Evolutionary conservation across 257 asterid species (phyloP), one percentile per base, ranked within the genome.

Genomic region (Solanum sitiens): DNA sequence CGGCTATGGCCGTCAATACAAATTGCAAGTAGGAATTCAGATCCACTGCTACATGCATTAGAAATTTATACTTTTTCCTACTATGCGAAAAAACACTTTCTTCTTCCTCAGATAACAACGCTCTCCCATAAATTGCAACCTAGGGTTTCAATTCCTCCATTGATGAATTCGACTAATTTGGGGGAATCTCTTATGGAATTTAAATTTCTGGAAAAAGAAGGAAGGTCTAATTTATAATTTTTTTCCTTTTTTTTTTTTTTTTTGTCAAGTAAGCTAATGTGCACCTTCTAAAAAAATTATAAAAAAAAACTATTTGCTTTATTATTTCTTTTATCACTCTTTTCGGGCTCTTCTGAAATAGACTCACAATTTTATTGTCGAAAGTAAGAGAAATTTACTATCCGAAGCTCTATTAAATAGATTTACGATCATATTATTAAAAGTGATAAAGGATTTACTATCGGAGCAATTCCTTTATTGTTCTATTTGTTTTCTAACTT

Each of bases 41-140:
- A 93, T 94, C 98, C 95, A 93, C 95, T 90, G 93, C 94, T 87
- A 92, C 98, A 94, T 93, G 98, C 98, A 94, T 94, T 40, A 86
- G 76, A 76, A 10, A 39, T 37, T 61, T 59, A 79, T 79, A 45
- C 65, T 79, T 75, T 75, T 53, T 39, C 83, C 35, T 75, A 75
- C 59, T 75, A n/a, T 8, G 59, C 5, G 15, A 40, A 1, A 39
- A 74, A 74, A 74, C 32, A 27, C 83, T 76, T 39, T 25, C 74
- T 68, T 42, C 23, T 76, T 40, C 32, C 6, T 63, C 32, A 13
- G 13, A 42, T 40, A 76, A 23, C 33, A 76, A 7, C 40, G 16
- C 16, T 77, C 40, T 15, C 40, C 45, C 84, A 77, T 77, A 77
- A 25, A 77, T 77, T 37, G 84, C 3, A 30, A 7, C n/a, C 84